phyloP scores from a whole-genome alignment of 331 rosid species.

The Malus hybrid region DNA sequence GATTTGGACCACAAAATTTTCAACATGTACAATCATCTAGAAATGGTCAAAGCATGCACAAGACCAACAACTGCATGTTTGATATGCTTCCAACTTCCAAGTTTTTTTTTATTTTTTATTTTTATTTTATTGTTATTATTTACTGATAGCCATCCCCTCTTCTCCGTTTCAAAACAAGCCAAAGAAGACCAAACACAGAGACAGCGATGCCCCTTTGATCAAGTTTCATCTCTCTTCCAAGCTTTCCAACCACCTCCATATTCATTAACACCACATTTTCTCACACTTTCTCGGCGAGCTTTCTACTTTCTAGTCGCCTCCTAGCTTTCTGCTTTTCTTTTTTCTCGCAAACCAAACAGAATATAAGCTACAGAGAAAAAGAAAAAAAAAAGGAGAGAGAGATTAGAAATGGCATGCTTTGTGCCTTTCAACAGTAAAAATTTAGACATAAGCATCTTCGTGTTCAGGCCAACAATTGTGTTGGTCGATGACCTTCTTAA shows the following conservation, averaged over 20 bases:
- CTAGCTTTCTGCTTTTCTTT: neutral
- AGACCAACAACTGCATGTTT: constrained; percentile 8
- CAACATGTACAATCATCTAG: neutral
- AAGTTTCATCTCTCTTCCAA: neutral
- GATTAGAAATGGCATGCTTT: constrained; percentile 44
- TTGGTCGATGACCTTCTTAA: constrained; percentile 52
- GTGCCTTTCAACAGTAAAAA: constrained; percentile 50
- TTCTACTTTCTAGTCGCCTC: neutral
- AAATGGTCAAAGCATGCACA: constrained; percentile 14
- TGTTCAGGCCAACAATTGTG: constrained; percentile 69
- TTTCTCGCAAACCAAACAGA: neutral
- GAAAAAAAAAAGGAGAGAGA: neutral
- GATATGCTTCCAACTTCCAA: neutral
- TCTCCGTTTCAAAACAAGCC: constrained; percentile 8
- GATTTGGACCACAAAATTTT: neutral
- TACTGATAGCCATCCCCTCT: neutral
- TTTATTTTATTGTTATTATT: too few species aligned
- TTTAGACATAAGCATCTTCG: constrained; percentile 49
- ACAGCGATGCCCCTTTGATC: neutral
- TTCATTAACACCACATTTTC: neutral
- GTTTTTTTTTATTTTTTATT: neutral
- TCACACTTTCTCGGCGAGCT: neutral
- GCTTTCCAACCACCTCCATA: neutral
- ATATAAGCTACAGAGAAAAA: neutral
- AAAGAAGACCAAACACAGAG: constrained; percentile 8